Evolutionary conservation across 306 rosid genomes (phyloP), one percentile per base, ranked within the genome.

Genomic region (Sphenostylis stenocarpa): DNA sequence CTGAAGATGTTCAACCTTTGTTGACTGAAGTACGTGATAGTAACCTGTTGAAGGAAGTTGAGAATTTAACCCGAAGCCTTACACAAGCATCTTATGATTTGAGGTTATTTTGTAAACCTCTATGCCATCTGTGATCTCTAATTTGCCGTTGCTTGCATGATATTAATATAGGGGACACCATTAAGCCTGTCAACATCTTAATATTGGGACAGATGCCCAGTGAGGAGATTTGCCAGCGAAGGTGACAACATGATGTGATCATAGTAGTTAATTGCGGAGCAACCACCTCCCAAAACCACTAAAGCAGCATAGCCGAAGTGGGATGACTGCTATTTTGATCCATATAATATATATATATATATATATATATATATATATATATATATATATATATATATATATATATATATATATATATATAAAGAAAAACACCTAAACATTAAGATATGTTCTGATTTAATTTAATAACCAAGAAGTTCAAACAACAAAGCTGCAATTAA

Each of bases 1-100:
- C 94, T 82, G 96, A 88, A 81, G 98, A 94, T 90, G 80, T 90
- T 78, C 97, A 89, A 84, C 98, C 98, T 72, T 82, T 94, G 87
- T 87, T 94, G 77, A 76, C 98, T 31, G 96, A 94, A 86, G 86
- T 94, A 76, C 97, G 87, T 75, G 96, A 90, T 38, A 84, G 93
- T 77, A 90, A 87, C 69, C 85, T 94, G 73, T 87, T 94, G 82
- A 87, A 86, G 76, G 97, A 94, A 74, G 90, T 90, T 81, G 96
- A 94, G 66, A 81, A 41, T 78, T 87, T 94, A 67, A 94, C 96
- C 66, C 83, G 70, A 77, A 94, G 94, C 85, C 90, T 91, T 67
- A 76, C 95, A 0, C 86, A 86, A 78, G 97, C 94, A 16, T 86
- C 96, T 17, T 93, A 91, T 12, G 97, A 94, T 77, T 77, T 94